A percentile compares a stretch with the other conserved stretches of the same genome.
Evolutionary conservation across 1,284 basidiomycete species (phyloP).

Genomic region (Moesziomyces aphidis): DNA sequence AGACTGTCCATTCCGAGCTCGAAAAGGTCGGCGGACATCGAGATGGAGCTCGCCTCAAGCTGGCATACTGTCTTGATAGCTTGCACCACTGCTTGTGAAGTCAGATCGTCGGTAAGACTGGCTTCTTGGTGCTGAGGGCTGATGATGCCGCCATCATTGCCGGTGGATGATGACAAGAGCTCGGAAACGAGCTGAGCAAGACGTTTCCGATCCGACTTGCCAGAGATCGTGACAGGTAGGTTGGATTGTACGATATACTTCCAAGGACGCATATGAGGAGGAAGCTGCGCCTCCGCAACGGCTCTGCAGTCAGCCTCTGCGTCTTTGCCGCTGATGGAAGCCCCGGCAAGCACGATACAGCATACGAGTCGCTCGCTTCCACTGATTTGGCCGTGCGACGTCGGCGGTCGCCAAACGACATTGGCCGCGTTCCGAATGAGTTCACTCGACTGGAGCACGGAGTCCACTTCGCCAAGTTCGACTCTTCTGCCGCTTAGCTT

Average conservation of each 20-base stretch:
- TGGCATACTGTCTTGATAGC: constrained; percentile 4
- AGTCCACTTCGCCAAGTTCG: constrained; percentile 25
- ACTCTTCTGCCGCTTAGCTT: constrained; percentile 27
- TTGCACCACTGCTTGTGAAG: background rate
- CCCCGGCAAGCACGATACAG: constrained; percentile 3
- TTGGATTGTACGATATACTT: constrained; percentile 8
- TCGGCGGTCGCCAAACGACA: constrained; percentile 6
- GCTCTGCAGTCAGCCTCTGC: constrained; percentile 18
- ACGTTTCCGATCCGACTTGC: constrained; percentile 18
- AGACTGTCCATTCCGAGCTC: constrained; percentile 24
- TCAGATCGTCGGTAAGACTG: background rate
- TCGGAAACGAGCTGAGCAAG: constrained; percentile 8
- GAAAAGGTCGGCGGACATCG: constrained; percentile 4
- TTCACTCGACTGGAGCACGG: constrained; percentile 12
- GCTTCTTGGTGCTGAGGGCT: background rate
- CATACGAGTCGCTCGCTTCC: constrained; percentile 9
- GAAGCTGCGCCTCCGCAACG: constrained; percentile 15
- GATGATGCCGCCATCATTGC: background rate
- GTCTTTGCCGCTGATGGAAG: background rate
- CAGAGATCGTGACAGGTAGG: constrained; percentile 12
- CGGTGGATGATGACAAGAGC: background rate
- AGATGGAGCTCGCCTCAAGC: constrained; percentile 1
- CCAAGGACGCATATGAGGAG: constrained; percentile 19
- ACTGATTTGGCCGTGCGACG: background rate
- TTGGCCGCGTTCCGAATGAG: constrained; percentile 5